Conservation (phyloP, 148 eudicot species). For the Diospyros kaki region DNA sequence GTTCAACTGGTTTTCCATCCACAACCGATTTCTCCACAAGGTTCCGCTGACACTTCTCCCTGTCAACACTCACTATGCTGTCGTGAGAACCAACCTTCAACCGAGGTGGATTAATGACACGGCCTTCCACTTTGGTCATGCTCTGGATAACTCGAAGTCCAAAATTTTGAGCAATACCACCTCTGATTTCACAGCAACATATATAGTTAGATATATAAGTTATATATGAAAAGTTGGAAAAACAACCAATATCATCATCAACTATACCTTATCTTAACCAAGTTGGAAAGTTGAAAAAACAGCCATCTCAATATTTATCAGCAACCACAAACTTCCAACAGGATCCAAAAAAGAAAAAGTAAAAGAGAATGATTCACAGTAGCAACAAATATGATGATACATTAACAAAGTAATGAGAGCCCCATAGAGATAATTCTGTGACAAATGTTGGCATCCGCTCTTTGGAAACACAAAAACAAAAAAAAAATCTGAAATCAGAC, state of each 20-base stretch:
- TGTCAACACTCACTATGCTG: constrained; percentile 24
- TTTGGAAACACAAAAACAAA: too few species aligned
- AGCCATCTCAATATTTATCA: not conserved
- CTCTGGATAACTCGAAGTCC: constrained; percentile 33
- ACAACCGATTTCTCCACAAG: constrained; percentile 42
- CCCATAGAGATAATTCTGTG: too few species aligned
- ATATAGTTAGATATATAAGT: not conserved
- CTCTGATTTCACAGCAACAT: constrained; percentile 23
- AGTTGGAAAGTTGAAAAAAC: too few species aligned
- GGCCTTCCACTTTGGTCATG: constrained; percentile 56
- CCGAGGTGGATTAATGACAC: constrained; percentile 54
- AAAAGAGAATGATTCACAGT: too few species aligned
- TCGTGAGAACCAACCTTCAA: constrained; percentile 41
- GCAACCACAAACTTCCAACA: not conserved
- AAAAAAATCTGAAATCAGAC: too few species aligned
- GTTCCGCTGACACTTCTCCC: constrained; percentile 56
- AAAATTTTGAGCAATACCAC: constrained; percentile 38
- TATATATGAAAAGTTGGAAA: not conserved
- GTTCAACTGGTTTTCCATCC: constrained; percentile 40
- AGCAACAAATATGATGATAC: too few species aligned
- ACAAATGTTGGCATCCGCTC: too few species aligned
- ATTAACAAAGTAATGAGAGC: too few species aligned
- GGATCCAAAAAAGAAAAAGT: not conserved
- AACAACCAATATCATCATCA: too few species aligned
- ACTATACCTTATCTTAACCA: too few species aligned